Conservation (phyloP, 495 filamentous ascomycete species). For the Daldinia childiae region DNA sequence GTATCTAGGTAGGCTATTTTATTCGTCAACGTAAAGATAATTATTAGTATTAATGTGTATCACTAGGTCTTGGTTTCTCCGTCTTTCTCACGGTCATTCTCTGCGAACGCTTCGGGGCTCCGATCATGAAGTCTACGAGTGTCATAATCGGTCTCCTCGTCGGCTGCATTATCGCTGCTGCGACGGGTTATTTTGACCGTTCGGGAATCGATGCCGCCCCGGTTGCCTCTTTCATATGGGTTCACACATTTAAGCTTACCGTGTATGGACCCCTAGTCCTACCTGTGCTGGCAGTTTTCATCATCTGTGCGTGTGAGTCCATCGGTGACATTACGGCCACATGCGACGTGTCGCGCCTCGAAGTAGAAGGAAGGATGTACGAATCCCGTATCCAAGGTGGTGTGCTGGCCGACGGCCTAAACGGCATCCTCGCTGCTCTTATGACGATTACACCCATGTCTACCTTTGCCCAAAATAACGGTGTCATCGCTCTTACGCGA, state of each 20-base stretch:
- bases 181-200: constrained; percentile 82
- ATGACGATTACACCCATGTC: constrained; percentile 88
- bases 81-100: constrained; percentile 91
- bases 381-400: constrained; percentile 93
- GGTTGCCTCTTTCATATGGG: constrained; percentile 88
- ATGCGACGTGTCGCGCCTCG: constrained; percentile 83
- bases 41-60: constrained; percentile 10
- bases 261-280: constrained; percentile 88
- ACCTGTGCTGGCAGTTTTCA: constrained; percentile 84
- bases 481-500: constrained; percentile 87
- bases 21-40: not conserved
- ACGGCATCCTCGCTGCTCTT: constrained; percentile 80
- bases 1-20: constrained; percentile 67
- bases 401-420: constrained; percentile 84
- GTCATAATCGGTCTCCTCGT: constrained; percentile 84
- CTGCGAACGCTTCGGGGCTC: constrained; percentile 84
- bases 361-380: constrained; percentile 81
- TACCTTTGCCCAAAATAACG: constrained; percentile 85
- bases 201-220: constrained; percentile 75
- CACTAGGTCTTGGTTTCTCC: constrained; percentile 76
- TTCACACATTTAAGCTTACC: constrained; percentile 81
- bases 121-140: constrained; percentile 71
- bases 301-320: constrained; percentile 88
- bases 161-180: constrained; percentile 88
- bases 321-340: constrained; percentile 83